Evolutionary conservation across 768 basidiomycete genomes (phyloP).

Genomic region (Termitomyces sp.): DNA sequence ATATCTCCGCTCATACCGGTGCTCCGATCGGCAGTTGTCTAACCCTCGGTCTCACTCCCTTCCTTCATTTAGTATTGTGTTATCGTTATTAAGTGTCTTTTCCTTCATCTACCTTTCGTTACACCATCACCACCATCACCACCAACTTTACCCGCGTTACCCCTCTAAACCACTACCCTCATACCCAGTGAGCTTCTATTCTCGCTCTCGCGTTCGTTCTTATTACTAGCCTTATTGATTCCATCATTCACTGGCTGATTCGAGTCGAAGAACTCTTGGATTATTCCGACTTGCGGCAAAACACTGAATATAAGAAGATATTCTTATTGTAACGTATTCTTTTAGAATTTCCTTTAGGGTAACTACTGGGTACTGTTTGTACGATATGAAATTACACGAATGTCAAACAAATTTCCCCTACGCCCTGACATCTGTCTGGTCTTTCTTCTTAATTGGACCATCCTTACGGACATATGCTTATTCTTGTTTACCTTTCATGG

Average conservation of each 20-base stretch:
- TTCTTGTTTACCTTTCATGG: constrained; percentile 3
- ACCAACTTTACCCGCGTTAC: constrained; percentile 1
- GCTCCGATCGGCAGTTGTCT: neutral
- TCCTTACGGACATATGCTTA: constrained; percentile 2
- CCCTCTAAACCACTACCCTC: neutral
- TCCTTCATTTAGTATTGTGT: constrained; percentile 6
- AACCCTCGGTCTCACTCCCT: neutral
- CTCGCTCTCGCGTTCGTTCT: constrained; percentile 11
- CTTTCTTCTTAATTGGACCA: neutral
- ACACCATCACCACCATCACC: neutral
- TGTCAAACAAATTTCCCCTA: constrained; percentile 5
- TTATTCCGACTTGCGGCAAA: constrained; percentile 8
- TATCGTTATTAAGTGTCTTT: neutral
- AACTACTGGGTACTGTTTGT: constrained; percentile 10
- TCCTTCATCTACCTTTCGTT: neutral
- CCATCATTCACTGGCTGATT: constrained; percentile 4
- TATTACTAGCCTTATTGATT: constrained; percentile 1
- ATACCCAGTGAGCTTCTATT: constrained; percentile 6
- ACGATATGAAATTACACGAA: constrained; percentile 10
- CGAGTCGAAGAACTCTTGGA: constrained; percentile 10
- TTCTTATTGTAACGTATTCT: constrained; percentile 18
- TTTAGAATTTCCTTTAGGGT: neutral
- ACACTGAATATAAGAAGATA: constrained; percentile 13
- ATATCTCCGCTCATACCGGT: constrained; percentile 1
- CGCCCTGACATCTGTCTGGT: constrained; percentile 3